Percentiles rank a stretch among this genome's conserved stretches.
These are phyloP conservation scores for Escallonia herrerae DNA, from an alignment of 129 eudicot genomes.

Conservation along the genomic window DNA sequence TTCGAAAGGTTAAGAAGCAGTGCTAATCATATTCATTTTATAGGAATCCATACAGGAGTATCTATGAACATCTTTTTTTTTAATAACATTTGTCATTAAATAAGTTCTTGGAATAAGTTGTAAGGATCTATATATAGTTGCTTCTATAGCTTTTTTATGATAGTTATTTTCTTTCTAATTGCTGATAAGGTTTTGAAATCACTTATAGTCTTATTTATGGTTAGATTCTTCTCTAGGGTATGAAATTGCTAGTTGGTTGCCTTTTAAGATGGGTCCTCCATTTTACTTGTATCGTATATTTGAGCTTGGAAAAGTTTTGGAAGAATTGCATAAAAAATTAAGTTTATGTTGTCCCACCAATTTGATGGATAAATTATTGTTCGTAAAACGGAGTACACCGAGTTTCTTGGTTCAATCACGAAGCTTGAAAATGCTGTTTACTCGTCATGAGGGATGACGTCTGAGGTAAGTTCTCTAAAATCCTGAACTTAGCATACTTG, in stretches of 20 bases:
- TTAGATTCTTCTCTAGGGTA: background rate
- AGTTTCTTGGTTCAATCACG: background rate
- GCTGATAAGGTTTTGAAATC: background rate
- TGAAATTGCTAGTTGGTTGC: background rate
- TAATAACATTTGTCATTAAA: slow-evolving; percentile 9
- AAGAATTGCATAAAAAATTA: no score
- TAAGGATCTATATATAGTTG: slow-evolving; percentile 4
- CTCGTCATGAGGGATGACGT: background rate
- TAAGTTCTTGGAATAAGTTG: slow-evolving; percentile 17
- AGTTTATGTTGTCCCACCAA: background rate
- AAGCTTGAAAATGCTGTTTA: background rate
- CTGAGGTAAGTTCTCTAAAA: background rate
- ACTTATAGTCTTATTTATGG: background rate
- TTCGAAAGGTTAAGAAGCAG: slow-evolving; percentile 65
- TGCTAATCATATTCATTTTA: slow-evolving; percentile 4
- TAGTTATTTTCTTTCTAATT: background rate
- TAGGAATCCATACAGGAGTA: background rate
- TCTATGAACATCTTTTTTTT: slow-evolving; percentile 2
- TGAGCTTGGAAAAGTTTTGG: background rate
- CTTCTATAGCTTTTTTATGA: background rate
- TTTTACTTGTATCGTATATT: background rate
- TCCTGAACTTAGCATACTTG: no score
- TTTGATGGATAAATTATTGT: background rate
- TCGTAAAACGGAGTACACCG: background rate
- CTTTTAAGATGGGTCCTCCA: background rate